Evolutionary conservation across 2,329 filamentous ascomycete species (phyloP).

Genomic region (Lomentospora prolificans): DNA sequence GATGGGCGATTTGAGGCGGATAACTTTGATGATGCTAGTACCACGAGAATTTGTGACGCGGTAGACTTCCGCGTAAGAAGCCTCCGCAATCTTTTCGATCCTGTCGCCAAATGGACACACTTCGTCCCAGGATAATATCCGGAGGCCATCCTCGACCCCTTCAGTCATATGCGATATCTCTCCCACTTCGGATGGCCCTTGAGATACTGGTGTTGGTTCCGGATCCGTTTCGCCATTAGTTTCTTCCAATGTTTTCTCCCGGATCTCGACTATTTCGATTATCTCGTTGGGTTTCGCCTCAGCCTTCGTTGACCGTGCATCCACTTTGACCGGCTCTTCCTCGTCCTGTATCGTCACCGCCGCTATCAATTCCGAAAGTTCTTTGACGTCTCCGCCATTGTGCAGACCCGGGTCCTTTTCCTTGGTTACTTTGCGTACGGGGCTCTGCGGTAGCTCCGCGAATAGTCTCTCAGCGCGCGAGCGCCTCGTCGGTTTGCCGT

Average conservation of each 20-base stretch:
- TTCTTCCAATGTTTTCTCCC: not conserved
- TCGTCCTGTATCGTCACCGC: conserved; percentile 7
- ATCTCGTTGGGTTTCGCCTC: not conserved
- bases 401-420: not conserved
- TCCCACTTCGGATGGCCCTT: conserved; percentile 11
- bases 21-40: conserved; percentile 56
- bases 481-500: conserved; percentile 39
- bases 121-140: conserved; percentile 45
- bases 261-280: conserved; percentile 5
- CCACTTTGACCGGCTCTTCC: conserved; percentile 9
- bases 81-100: conserved; percentile 56
- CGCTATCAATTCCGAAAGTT: not conserved
- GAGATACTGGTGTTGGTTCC: conserved; percentile 6
- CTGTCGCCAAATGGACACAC: conserved; percentile 42
- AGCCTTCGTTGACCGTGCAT: not conserved
- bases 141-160: conserved; percentile 20
- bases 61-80: conserved; percentile 58
- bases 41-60: conserved; percentile 48
- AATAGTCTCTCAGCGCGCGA: conserved; percentile 39
- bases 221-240: conserved; percentile 3
- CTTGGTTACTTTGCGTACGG: conserved; percentile 24
- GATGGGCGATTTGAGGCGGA: conserved; percentile 49
- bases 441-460: conserved; percentile 41
- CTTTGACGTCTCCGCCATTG: not conserved
- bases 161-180: not conserved